Evolutionary conservation across 1,284 basidiomycete species (phyloP), one percentile per base, ranked within the genome.

Genomic region (Ustilago lituana): DNA sequence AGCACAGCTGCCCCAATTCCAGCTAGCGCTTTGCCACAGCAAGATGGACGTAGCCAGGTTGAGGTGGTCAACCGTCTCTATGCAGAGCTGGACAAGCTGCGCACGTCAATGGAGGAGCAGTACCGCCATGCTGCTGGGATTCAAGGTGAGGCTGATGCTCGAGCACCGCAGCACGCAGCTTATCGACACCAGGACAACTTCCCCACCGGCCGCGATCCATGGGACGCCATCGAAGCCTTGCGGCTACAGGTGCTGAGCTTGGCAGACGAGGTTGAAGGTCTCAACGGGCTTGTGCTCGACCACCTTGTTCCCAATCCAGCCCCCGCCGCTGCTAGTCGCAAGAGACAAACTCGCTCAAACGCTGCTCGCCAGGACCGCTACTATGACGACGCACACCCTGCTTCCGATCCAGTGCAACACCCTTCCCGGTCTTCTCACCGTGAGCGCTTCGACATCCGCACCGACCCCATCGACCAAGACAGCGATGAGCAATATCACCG

Each of bases 201-300:
- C 27, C 62, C 55, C 3, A 20, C 37, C 4, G 47, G 55, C 31
- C 57, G 67, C 10, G 61, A 70, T 45, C 61, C 68, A 8, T 71
- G 68, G 68, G 58, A 71, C 10, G 62, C 62, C 2, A 71, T 66
- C 44, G 68, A 71, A 31, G 63, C 62, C 19, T 27, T 71, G 26
- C 54, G 68, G 5, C 6, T 66, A 17, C 68, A 71, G 39, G 63
- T 71, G n/a, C 37, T 66, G 10, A 46, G 39, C 35, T 52, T 71
- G 6, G 62, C 68, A 0, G 39, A 50, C 27, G 62, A 71, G 33
- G 68, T 71, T 12, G 68, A 71, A 29, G 51, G 58, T 5, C 63
- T 71, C 26, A 71, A 66, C 35, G 63, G 54, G 6, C 40, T 71
- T 23, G 68, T 71, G n/a, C 44, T 65, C 44, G 54, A 65, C 20